Conservation (phyloP, 2,329 filamentous ascomycete species). For the Colletotrichum sublineola region DNA sequence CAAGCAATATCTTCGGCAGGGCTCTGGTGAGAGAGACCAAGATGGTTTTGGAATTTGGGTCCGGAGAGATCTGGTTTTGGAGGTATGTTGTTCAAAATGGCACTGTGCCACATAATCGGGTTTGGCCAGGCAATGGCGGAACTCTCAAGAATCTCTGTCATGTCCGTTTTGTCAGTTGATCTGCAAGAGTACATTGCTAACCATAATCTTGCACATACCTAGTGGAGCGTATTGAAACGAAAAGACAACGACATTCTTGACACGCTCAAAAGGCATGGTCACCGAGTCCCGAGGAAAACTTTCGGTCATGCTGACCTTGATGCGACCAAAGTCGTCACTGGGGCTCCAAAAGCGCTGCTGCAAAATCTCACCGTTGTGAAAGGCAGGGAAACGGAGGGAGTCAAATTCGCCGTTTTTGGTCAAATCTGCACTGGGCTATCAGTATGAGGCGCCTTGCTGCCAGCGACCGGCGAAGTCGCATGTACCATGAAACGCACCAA, state of each 20-base stretch:
- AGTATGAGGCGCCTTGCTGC: neutral
- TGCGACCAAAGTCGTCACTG: conserved; percentile 77
- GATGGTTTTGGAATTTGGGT: neutral
- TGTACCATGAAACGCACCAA: conserved; percentile 50
- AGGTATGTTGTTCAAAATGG: conserved; percentile 56
- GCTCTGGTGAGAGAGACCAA: neutral
- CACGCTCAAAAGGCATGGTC: conserved; percentile 70
- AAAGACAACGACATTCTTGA: conserved; percentile 82
- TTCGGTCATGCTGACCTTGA: conserved; percentile 83
- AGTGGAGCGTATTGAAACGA: conserved; percentile 88
- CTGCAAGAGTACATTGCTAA: neutral
- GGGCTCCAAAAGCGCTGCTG: conserved; percentile 79
- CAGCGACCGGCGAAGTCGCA: neutral
- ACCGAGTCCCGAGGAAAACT: conserved; percentile 71
- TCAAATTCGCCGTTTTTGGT: conserved; percentile 71
- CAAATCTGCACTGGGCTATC: conserved; percentile 54
- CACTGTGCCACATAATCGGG: conserved; percentile 73
- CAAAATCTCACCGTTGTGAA: conserved; percentile 74
- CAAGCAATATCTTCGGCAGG: neutral
- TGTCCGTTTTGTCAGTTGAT: conserved; percentile 16
- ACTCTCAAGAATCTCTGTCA: conserved; percentile 75
- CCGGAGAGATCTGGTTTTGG: conserved; percentile 42
- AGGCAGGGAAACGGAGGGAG: conserved; percentile 78
- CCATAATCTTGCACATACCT: conserved; percentile 61
- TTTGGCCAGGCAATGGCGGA: conserved; percentile 87